Percentiles rank a stretch among this genome's conserved stretches.
These are phyloP conservation scores for Suillus sp. DNA, from an alignment of 768 basidiomycete species.

Conservation along the genomic window DNA sequence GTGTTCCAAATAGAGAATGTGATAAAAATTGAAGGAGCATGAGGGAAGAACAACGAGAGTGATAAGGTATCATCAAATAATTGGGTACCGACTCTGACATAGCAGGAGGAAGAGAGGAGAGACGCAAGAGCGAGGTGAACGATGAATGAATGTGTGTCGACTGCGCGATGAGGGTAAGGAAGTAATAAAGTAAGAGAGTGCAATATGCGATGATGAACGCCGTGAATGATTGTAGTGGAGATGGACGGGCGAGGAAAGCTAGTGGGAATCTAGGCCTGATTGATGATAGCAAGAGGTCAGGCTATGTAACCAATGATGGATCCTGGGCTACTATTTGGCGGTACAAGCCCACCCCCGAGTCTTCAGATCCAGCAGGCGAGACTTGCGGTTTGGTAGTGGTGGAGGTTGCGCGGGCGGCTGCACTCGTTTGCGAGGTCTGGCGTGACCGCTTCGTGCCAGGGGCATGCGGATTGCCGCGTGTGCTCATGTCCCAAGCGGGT, in stretches of 20 bases:
- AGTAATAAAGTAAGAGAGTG: conserved; percentile 31
- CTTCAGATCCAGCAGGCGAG: conserved; percentile 70
- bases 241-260: conserved; percentile 19
- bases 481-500: conserved; percentile 73
- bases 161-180: conserved; percentile 25
- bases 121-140: conserved; percentile 7
- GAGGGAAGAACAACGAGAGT: conserved; percentile 31
- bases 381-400: conserved; percentile 43
- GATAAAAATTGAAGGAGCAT: conserved; percentile 28
- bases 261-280: conserved; percentile 22
- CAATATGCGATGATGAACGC: conserved; percentile 25
- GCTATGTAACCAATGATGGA: conserved; percentile 55
- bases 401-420: conserved; percentile 47
- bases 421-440: conserved; percentile 73
- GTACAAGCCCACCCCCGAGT: conserved; percentile 84
- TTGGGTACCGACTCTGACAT: conserved; percentile 28
- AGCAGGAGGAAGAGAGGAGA: conserved; percentile 17
- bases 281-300: conserved; percentile 10
- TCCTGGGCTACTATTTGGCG: conserved; percentile 80
- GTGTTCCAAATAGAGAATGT: conserved; percentile 40
- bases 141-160: conserved; percentile 32
- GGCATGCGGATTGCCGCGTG: conserved; percentile 40
- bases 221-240: conserved; percentile 23
- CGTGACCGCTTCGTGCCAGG: conserved; percentile 58
- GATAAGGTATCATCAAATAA: conserved; percentile 37